Percentiles rank a stretch among this genome's conserved stretches.
Evolutionary conservation across 805 yeast species (phyloP).

Genomic region (Hyphopichia homilentoma): DNA sequence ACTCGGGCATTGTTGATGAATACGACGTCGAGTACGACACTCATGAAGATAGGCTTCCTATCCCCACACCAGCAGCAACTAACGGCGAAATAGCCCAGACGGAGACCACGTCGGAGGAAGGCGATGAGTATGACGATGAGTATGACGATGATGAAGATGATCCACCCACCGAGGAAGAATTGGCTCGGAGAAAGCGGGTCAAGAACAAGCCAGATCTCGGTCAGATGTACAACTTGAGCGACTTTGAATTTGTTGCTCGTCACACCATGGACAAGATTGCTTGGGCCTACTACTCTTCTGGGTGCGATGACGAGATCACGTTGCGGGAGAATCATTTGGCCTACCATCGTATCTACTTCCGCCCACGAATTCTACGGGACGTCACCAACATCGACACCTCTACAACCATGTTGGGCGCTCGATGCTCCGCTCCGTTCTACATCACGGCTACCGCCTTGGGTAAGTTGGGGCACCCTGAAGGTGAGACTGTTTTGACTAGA

Average conservation of each 20-base stretch:
- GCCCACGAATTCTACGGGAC: conserved; percentile 22
- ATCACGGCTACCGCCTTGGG: conserved; percentile 31
- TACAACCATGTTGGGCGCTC: conserved; percentile 16
- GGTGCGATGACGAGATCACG: conserved; percentile 21
- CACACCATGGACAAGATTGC: conserved; percentile 59
- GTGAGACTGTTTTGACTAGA: conserved; percentile 26
- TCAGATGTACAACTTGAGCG: conserved; percentile 72
- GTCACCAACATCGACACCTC: conserved; percentile 17
- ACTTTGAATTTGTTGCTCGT: conserved; percentile 84
- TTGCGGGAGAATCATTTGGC: conserved; percentile 19
- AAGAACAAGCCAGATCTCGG: conserved; percentile 62
- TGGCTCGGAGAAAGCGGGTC: conserved; percentile 19
- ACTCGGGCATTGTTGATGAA: conserved; percentile 24
- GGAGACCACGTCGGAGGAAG: conserved; percentile 8
- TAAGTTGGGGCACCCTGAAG: conserved; percentile 22
- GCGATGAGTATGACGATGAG: conserved; percentile 22
- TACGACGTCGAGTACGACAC: conserved; percentile 42
- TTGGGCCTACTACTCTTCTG: conserved; percentile 26
- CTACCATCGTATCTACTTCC: conserved; percentile 16
- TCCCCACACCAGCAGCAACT: conserved; percentile 9
- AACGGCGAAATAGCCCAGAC: conserved; percentile 4
- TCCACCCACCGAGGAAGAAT: conserved; percentile 23
- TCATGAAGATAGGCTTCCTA: conserved; percentile 30
- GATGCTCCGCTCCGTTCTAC: conserved; percentile 22
- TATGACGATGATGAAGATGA: conserved; percentile 42